These are phyloP conservation scores for Entamoeba histolytica DNA, from an alignment of 208 protist genomes.

Conservation along the genomic window DNA sequence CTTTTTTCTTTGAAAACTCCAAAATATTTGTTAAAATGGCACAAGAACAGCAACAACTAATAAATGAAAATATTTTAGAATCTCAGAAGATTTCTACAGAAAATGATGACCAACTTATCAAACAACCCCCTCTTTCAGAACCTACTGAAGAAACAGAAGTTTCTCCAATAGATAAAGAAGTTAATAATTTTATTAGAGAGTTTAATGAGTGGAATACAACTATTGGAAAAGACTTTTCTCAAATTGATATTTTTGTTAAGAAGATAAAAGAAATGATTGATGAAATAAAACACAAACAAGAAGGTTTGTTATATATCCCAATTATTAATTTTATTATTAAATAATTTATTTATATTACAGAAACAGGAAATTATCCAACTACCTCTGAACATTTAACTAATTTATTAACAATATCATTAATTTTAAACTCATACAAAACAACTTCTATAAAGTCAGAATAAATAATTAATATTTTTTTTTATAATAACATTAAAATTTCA, in stretches of 20 bases:
- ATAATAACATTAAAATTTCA: too few relatives aligned
- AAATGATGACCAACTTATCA: too few relatives aligned
- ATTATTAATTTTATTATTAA: too few relatives aligned
- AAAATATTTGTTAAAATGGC: too few relatives aligned
- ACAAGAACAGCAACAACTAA: too few relatives aligned
- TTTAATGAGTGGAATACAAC: neutral
- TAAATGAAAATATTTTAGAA: too few relatives aligned
- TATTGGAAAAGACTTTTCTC: neutral
- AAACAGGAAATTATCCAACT: neutral
- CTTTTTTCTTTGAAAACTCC: too few relatives aligned
- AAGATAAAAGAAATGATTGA: neutral
- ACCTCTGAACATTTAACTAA: neutral
- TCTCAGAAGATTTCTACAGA: too few relatives aligned
- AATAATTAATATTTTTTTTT: too few relatives aligned
- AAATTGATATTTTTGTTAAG: neutral
- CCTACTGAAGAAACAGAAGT: neutral
- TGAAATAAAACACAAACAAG: neutral
- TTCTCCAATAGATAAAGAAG: neutral
- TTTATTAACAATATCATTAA: neutral
- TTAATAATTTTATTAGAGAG: neutral
- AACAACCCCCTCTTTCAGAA: too few relatives aligned
- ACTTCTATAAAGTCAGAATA: neutral
- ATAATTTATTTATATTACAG: neutral
- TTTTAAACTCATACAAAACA: neutral
- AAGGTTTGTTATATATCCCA: neutral